A percentile compares a stretch with the other conserved stretches of the same genome.
These are phyloP conservation scores for Nicotiana paniculata DNA, from an alignment of 257 asterid genomes.

Conservation along the genomic window DNA sequence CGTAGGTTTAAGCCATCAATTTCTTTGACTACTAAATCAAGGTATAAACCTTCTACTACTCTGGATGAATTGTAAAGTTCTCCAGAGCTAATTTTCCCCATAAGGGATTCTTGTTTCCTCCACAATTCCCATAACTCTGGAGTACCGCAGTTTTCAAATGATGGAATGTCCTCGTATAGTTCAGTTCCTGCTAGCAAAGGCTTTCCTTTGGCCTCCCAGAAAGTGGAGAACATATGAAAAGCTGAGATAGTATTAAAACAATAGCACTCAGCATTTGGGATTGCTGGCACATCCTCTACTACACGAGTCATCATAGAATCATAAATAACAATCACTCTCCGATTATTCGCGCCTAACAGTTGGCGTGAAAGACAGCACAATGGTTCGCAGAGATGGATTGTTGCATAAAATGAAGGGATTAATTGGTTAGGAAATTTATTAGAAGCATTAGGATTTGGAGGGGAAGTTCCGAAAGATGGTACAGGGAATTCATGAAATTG, in stretches of 20 bases:
- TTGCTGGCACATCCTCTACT: slow-evolving; percentile 10
- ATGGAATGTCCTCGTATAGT: not conserved
- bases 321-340: slow-evolving; percentile 14
- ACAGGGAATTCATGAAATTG: slow-evolving; percentile 8
- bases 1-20: not conserved
- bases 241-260: slow-evolving; percentile 14
- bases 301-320: slow-evolving; percentile 19
- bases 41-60: slow-evolving; percentile 19
- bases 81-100: not conserved
- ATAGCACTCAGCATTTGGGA: slow-evolving; percentile 24
- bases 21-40: slow-evolving; percentile 15
- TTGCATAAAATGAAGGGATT: slow-evolving; percentile 9
- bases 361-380: not conserved
- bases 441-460: slow-evolving; percentile 7
- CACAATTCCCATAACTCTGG: not conserved
- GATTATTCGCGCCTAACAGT: not conserved
- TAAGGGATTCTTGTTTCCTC: not conserved
- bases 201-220: slow-evolving; percentile 12
- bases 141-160: not conserved
- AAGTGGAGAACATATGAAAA: not conserved
- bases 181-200: slow-evolving; percentile 8
- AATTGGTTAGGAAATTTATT: slow-evolving; percentile 17
- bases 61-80: slow-evolving; percentile 18
- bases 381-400: slow-evolving; percentile 13
- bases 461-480: not conserved